Evolutionary conservation across 345 rosid species (phyloP).

Genomic region (Citrus hindsii): DNA sequence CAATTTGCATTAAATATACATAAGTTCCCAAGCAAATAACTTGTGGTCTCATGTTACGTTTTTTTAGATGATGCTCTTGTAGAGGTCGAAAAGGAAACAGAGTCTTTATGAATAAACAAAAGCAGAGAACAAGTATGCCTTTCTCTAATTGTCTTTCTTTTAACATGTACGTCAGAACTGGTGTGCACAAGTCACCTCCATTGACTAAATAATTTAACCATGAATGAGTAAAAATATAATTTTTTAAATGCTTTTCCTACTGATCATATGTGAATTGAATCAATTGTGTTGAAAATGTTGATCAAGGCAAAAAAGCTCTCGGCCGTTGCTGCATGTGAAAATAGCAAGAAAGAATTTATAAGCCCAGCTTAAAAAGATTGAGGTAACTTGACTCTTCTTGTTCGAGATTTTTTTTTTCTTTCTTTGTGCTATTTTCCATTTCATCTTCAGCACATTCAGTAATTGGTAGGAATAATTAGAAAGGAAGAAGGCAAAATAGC

Average conservation of each 20-base stretch:
- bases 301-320: constrained; percentile 76
- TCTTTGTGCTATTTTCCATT: not conserved
- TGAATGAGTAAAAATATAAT: not conserved
- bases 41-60: not conserved
- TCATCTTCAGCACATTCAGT: not conserved
- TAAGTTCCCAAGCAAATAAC: not conserved
- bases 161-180: not conserved
- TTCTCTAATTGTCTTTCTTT: not conserved
- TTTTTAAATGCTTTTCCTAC: not conserved
- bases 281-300: constrained; percentile 4
- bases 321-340: constrained; percentile 72
- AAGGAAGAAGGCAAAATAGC: constrained; percentile 77
- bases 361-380: constrained; percentile 67
- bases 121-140: constrained; percentile 73
- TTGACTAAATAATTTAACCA: not conserved
- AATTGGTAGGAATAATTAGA: constrained; percentile 62
- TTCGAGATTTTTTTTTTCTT: not conserved
- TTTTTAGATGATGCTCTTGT: constrained; percentile 80
- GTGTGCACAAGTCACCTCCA: not conserved
- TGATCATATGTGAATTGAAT: not conserved
- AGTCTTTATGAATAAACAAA: constrained; percentile 65
- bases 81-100: constrained; percentile 63
- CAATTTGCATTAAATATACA: not conserved
- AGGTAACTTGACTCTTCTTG: constrained; percentile 31
- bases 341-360: constrained; percentile 70